Evolutionary conservation across 1,139 yeast species (phyloP).

Genomic region (Candida sp.): DNA sequence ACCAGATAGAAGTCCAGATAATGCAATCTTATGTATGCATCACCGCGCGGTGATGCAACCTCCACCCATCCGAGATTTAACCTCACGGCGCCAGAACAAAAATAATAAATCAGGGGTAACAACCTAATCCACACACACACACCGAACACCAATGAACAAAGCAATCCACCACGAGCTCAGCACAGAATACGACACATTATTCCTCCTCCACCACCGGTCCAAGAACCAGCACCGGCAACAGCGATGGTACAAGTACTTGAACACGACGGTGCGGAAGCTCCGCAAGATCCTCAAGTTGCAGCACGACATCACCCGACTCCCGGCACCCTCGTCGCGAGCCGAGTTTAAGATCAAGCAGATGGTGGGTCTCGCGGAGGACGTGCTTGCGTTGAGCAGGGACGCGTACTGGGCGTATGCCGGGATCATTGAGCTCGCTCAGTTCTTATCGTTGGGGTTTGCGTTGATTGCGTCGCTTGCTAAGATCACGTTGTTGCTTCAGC

Average conservation of each 20-base stretch:
- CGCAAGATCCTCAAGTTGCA: conserved; percentile 41
- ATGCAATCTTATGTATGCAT: too few species aligned
- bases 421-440: conserved; percentile 78
- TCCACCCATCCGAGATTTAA: too few species aligned
- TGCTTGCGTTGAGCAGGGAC: conserved; percentile 45
- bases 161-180: too few species aligned
- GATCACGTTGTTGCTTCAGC: conserved; percentile 36
- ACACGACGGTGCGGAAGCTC: conserved; percentile 63
- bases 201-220: conserved; percentile 70
- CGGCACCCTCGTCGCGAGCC: conserved; percentile 7
- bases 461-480: conserved; percentile 62
- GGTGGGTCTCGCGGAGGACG: conserved; percentile 29
- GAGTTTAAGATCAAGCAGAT: conserved; percentile 20
- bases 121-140: too few species aligned
- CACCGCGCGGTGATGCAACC: too few species aligned
- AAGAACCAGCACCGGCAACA: conserved; percentile 81
- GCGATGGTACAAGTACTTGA: conserved; percentile 76
- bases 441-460: conserved; percentile 73
- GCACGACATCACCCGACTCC: conserved; percentile 22
- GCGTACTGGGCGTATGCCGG: conserved; percentile 66
- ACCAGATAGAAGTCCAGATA: too few species aligned
- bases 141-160: too few species aligned
- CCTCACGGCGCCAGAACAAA: too few species aligned
- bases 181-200: conserved; percentile 66
- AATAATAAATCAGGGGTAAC: too few species aligned